phyloP scores from a whole-genome alignment of 495 filamentous ascomycete genomes.

The Lasiosphaeria hispida region DNA sequence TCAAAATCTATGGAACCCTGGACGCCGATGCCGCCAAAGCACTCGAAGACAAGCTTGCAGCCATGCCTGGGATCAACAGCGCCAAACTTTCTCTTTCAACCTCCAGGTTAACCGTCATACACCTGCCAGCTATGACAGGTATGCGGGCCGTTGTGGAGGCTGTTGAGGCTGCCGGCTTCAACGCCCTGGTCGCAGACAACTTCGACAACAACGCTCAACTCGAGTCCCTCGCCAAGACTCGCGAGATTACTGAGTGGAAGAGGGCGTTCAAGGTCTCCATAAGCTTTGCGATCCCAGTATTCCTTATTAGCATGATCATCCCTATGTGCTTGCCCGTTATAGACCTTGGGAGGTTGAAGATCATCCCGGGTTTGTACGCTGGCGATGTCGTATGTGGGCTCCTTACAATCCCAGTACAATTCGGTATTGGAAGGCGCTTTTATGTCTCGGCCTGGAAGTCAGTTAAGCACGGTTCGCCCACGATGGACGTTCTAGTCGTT shows the following conservation, averaged over 20 bases:
- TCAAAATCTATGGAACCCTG: conserved; percentile 80
- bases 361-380: conserved; percentile 76
- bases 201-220: conserved; percentile 97
- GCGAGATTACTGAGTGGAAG: conserved; percentile 91
- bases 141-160: conserved; percentile 78
- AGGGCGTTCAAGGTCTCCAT: conserved; percentile 71
- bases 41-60: conserved; percentile 66
- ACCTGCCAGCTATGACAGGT: conserved; percentile 67
- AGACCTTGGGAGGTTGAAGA: conserved; percentile 66
- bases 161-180: conserved; percentile 76
- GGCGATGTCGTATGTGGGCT: conserved; percentile 80
- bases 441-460: conserved; percentile 90
- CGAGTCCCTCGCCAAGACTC: conserved; percentile 92
- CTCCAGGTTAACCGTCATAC: conserved; percentile 65
- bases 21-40: conserved; percentile 66
- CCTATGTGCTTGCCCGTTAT: conserved; percentile 72
- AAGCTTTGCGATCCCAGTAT: conserved; percentile 85
- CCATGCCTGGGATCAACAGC: conserved; percentile 66
- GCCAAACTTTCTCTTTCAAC: conserved; percentile 69
- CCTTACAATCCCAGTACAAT: conserved; percentile 91
- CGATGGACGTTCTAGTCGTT: conserved; percentile 97
- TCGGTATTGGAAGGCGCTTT: conserved; percentile 91
- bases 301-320: conserved; percentile 87
- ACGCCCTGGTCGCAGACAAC: conserved; percentile 83
- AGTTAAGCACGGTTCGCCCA: conserved; percentile 81